Conservation (phyloP, 768 basidiomycete genomes). For the Naganishia kalamii region DNA sequence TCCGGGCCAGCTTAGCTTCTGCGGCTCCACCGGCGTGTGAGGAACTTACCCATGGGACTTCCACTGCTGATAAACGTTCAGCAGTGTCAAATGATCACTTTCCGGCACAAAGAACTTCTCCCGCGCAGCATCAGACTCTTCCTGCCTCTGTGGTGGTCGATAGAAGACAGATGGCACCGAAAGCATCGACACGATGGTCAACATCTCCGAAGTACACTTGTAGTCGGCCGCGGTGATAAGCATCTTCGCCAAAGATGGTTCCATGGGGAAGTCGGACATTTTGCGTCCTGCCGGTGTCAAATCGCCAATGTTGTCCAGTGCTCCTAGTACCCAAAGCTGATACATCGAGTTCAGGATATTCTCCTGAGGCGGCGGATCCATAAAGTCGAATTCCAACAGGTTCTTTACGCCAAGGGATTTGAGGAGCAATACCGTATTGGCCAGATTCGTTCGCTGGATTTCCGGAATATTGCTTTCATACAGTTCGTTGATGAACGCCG, state of each 20-base stretch:
- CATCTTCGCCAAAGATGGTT: constrained; percentile 98
- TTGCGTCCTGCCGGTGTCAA: constrained; percentile 84
- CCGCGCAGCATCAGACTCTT: constrained; percentile 92
- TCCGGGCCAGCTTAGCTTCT: constrained; percentile 17
- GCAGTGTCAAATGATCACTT: constrained; percentile 87
- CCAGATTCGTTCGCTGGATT: constrained; percentile 94
- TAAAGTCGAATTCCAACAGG: constrained; percentile 95
- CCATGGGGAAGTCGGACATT: constrained; percentile 99
- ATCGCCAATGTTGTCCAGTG: constrained; percentile 95
- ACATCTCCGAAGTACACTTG: constrained; percentile 87
- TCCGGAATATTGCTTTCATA: constrained; percentile 95
- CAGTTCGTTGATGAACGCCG: constrained; percentile 91
- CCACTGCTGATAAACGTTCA: constrained; percentile 98
- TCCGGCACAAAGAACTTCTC: constrained; percentile 99
- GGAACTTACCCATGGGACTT: constrained; percentile 76
- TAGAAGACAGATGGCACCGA: constrained; percentile 98
- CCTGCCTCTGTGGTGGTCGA: constrained; percentile 91
- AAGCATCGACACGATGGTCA: constrained; percentile 98
- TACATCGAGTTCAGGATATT: constrained; percentile 99
- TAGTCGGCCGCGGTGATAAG: constrained; percentile 90
- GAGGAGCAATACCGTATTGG: constrained; percentile 88
- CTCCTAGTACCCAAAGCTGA: constrained; percentile 97
- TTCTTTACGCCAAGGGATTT: constrained; percentile 97
- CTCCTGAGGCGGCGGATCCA: constrained; percentile 99
- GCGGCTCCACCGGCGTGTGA: neutral